phyloP scores from a whole-genome alignment of 2,329 filamentous ascomycete species.

The Fusarium papillatum region DNA sequence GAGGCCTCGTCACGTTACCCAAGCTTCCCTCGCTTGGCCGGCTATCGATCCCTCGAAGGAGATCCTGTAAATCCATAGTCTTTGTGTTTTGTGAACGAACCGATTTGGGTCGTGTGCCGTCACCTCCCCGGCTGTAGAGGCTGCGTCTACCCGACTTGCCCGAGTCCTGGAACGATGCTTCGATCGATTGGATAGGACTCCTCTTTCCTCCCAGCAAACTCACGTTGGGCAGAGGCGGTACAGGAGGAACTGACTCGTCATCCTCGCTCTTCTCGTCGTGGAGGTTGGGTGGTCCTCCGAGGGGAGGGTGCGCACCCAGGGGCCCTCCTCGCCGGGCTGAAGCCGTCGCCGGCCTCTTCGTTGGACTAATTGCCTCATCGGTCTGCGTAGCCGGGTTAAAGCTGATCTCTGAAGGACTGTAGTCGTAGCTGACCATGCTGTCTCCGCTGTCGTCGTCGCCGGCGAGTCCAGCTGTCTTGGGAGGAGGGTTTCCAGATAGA shows the following conservation, averaged over 20 bases:
- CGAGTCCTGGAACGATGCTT: slow-evolving; percentile 53
- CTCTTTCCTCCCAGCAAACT: slow-evolving; percentile 47
- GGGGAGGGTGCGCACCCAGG: slow-evolving; percentile 58
- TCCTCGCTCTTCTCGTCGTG: slow-evolving; percentile 49
- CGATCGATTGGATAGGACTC: slow-evolving; percentile 41
- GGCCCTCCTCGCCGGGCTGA: slow-evolving; percentile 53
- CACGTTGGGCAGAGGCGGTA: slow-evolving; percentile 65
- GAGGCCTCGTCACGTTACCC: slow-evolving; percentile 62
- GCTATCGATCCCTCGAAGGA: slow-evolving; percentile 66
- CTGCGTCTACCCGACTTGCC: slow-evolving; percentile 52
- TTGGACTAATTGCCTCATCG: slow-evolving; percentile 47
- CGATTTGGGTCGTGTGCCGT: slow-evolving; percentile 52
- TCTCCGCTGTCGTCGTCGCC: slow-evolving; percentile 70
- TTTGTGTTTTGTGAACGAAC: slow-evolving; percentile 49
- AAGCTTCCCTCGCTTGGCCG: slow-evolving; percentile 59
- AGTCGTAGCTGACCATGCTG: slow-evolving; percentile 80
- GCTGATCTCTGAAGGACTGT: slow-evolving; percentile 75
- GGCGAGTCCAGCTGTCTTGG: slow-evolving; percentile 52
- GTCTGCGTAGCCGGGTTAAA: slow-evolving; percentile 61
- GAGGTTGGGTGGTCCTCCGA: slow-evolving; percentile 44
- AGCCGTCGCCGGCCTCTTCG: slow-evolving; percentile 51
- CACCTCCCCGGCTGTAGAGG: slow-evolving; percentile 58
- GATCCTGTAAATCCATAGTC: slow-evolving; percentile 61
- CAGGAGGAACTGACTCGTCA: slow-evolving; percentile 63
- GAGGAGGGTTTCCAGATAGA: slow-evolving; percentile 63